Base-by-base conservation (phyloP, 257 asterid genomes). In the Solanum piurae region DNA sequence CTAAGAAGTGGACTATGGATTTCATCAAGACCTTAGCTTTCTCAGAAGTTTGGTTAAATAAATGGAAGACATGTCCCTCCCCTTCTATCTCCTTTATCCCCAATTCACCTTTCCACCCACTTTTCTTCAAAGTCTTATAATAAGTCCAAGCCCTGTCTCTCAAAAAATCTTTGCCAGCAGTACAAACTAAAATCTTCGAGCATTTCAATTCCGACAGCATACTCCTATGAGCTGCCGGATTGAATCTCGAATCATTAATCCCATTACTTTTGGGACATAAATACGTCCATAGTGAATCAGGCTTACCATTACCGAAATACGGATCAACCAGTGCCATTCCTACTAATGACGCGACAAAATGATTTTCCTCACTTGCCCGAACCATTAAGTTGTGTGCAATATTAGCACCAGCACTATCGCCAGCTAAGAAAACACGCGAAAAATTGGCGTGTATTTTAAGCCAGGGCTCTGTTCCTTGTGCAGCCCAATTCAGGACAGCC, bases 391-490 rank as follows among this genome's bases (percentile, higher is more conserved):
- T 87, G 52, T 96, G 98, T 0, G 93, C 91, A 34, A 96, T 89
- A 60, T 95, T 96, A 9, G 94, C 98, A 44, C 99, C 99, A 9
- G 98, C 97, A 86, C 99, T 96, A 86, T 96, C 98, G 4, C 99
- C 98, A 18, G 93, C 95, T 74, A 94, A 37, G 87, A 74, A 96
- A 12, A 92, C 92, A 33, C 93, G 92, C 0, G 64, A 4, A 37
- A 95, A 92, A 80, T 94, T 94, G 5, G 90, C 99, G 89, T 87
- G 88, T 7, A 87, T 69, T 34, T 85, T 90, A 7, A 96, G n/a
- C 98, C 98, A 95, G 20, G 95, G 90, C 7, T 96, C 98, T 49
- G 93, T 46, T 1, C 94, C 94, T 31, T 62, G 52, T 0, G 49
- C 90, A 40, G 92, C 68, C 99, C 99, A 96, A 34, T 94, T 86